These are phyloP conservation scores for Otatea glauca DNA, from an alignment of 176 grass and related monocot species.

Conservation along the genomic window DNA sequence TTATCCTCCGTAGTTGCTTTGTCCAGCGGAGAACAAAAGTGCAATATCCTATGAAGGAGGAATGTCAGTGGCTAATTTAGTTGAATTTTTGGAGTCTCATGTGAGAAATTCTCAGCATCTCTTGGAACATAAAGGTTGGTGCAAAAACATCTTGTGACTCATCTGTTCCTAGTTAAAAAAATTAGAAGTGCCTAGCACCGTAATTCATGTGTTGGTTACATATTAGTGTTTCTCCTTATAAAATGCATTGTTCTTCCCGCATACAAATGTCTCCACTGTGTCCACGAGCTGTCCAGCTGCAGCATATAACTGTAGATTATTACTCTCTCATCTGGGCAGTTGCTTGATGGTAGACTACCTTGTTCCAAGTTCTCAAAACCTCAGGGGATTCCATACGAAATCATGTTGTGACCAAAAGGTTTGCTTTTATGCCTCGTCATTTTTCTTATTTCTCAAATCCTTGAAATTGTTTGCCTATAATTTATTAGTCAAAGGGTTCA, in stretches of 20 bases:
- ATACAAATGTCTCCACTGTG: not conserved
- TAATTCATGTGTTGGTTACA: slow-evolving; percentile 26
- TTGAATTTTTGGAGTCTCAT: slow-evolving; percentile 77
- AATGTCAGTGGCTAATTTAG: slow-evolving; percentile 72
- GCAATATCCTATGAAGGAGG: slow-evolving; percentile 69
- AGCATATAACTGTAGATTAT: slow-evolving; percentile 13
- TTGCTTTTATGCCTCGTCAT: too few species aligned
- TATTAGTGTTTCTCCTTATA: slow-evolving; percentile 19
- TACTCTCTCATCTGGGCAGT: not conserved
- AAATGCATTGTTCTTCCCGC: not conserved
- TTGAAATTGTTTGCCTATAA: slow-evolving; percentile 16
- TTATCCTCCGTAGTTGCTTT: slow-evolving; percentile 79
- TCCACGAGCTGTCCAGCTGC: not conserved
- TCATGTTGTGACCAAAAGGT: not conserved
- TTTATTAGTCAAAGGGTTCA: slow-evolving; percentile 3
- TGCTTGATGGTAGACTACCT: slow-evolving; percentile 7
- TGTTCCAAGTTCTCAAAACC: slow-evolving; percentile 5
- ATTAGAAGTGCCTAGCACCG: slow-evolving; percentile 14
- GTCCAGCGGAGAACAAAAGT: slow-evolving; percentile 82
- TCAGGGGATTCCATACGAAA: not conserved
- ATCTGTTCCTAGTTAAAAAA: not conserved
- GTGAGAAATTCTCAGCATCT: slow-evolving; percentile 63
- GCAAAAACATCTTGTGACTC: slow-evolving; percentile 32
- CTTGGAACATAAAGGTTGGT: slow-evolving; percentile 61
- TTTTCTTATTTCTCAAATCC: not conserved